These are phyloP conservation scores for Pythium dissimile DNA, from an alignment of 352 stramenopile species.

Conservation along the genomic window DNA sequence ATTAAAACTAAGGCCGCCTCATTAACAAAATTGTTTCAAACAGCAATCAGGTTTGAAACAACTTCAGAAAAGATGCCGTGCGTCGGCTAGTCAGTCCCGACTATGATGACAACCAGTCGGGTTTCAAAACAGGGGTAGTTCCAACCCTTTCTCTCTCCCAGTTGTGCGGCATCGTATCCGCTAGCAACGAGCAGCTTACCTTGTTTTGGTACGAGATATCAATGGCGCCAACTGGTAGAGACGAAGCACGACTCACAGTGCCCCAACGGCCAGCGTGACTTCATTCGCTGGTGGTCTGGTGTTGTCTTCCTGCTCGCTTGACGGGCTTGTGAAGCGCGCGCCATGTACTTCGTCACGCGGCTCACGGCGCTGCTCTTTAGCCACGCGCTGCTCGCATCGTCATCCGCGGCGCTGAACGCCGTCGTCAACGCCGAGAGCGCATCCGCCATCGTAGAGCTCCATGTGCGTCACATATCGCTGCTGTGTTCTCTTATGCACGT, in stretches of 20 bases:
- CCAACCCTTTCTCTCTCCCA: too few species aligned
- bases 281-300: too few species aligned
- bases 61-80: slow-evolving; percentile 1
- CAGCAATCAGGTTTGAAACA: slow-evolving; percentile 5
- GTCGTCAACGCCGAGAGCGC: not conserved
- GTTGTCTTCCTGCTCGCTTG: too few species aligned
- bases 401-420: not conserved
- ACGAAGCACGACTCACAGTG: too few species aligned
- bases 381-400: not conserved
- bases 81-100: slow-evolving; percentile 2
- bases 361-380: slow-evolving; percentile 17
- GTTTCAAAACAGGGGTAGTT: too few species aligned
- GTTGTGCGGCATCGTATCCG: not conserved
- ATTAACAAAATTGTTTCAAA: not conserved
- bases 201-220: slow-evolving; percentile 3
- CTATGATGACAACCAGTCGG: not conserved
- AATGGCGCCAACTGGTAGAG: slow-evolving; percentile 21
- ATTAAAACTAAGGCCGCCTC: slow-evolving; percentile 1
- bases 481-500: not conserved
- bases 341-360: slow-evolving; percentile 12
- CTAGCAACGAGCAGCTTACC: not conserved
- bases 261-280: too few species aligned
- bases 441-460: slow-evolving; percentile 4
- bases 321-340: too few species aligned
- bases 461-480: too few species aligned